These are phyloP conservation scores for Neobulgaria alba DNA, from an alignment of 2,329 filamentous ascomycete genomes.

Conservation along the genomic window DNA sequence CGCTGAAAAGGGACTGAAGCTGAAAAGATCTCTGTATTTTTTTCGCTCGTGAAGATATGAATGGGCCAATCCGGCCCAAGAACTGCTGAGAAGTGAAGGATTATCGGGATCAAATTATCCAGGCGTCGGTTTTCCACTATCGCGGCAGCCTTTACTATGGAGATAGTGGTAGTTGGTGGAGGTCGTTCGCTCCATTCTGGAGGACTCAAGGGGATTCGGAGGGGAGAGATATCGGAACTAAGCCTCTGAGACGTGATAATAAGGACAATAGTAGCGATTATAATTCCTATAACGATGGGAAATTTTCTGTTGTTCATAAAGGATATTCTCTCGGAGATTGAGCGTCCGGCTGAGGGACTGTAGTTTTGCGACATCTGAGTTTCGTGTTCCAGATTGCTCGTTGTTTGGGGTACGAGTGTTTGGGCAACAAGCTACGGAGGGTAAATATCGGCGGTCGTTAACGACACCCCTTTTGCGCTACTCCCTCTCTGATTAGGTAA, in stretches of 20 bases:
- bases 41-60: constrained; percentile 30
- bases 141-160: not conserved
- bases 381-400: too few relatives aligned
- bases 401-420: too few relatives aligned
- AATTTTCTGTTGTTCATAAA: not conserved
- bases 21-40: not conserved
- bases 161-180: not conserved
- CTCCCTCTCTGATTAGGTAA: too few relatives aligned
- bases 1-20: constrained; percentile 27
- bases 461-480: too few relatives aligned
- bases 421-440: too few relatives aligned
- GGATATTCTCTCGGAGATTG: too few relatives aligned
- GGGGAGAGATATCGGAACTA: not conserved
- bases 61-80: constrained; percentile 36
- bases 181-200: not conserved
- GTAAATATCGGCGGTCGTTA: too few relatives aligned
- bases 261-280: not conserved
- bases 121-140: not conserved
- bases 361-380: too few relatives aligned
- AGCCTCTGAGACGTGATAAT: not conserved
- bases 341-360: too few relatives aligned
- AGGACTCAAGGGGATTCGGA: not conserved
- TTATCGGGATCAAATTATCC: constrained; percentile 24
- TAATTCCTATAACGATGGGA: not conserved
- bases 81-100: constrained; percentile 30